Percentiles rank a stretch among this genome's conserved stretches.
phyloP scores from a whole-genome alignment of 148 eudicot species.

The Chenopodium album region DNA sequence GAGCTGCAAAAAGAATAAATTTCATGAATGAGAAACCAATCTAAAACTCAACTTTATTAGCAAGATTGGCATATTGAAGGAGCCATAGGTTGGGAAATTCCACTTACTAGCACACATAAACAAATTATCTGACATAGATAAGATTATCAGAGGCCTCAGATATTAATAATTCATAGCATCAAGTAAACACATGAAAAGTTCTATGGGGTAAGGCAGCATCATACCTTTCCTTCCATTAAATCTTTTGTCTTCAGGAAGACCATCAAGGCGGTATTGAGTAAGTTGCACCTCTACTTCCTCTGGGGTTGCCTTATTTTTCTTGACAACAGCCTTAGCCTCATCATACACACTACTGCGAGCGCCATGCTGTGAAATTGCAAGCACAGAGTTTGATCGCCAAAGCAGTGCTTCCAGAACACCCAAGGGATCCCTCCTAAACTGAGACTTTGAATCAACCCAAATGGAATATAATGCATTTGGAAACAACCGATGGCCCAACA shows the following conservation, averaged over 20 bases:
- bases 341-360: conserved; percentile 96
- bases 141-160: background rate
- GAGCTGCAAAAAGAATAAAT: conserved; percentile 52
- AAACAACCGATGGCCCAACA: conserved; percentile 93
- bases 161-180: background rate
- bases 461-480: conserved; percentile 76
- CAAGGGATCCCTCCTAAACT: conserved; percentile 90
- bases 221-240: conserved; percentile 86
- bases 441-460: conserved; percentile 98
- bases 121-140: no score
- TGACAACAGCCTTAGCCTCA: conserved; percentile 92
- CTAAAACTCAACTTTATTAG: background rate
- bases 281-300: conserved; percentile 88
- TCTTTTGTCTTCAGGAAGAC: conserved; percentile 86
- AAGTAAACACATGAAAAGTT: background rate
- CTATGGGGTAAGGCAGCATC: background rate
- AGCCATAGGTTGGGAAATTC: background rate
- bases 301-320: conserved; percentile 92
- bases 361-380: conserved; percentile 96
- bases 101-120: background rate
- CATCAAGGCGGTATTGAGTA: conserved; percentile 72
- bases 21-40: background rate
- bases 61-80: background rate
- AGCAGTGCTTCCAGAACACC: conserved; percentile 92
- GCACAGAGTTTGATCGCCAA: conserved; percentile 71